These are phyloP conservation scores for Ochetophila trinervis DNA, from an alignment of 306 rosid species.

Conservation along the genomic window DNA sequence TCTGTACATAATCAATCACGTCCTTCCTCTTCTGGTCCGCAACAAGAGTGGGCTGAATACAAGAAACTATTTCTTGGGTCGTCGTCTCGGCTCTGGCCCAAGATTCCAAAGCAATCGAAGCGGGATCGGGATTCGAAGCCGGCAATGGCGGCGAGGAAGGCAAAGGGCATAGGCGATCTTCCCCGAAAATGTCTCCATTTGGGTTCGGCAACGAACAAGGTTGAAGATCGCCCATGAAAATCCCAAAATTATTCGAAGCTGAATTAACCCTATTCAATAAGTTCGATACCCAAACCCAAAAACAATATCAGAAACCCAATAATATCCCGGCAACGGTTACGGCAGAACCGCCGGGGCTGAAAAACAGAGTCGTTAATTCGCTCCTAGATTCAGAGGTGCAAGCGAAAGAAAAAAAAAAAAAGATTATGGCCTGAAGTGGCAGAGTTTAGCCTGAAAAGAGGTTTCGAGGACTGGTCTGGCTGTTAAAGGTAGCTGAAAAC, in stretches of 20 bases:
- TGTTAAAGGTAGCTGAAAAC: no score
- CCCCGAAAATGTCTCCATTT: background rate
- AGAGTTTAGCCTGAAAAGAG: no score
- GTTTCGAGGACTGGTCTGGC: no score
- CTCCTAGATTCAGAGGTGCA: no score
- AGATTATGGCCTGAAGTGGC: no score
- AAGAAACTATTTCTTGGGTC: conserved; percentile 13
- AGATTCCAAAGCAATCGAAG: conserved; percentile 14
- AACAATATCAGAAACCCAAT: background rate
- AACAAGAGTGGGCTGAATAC: conserved; percentile 39
- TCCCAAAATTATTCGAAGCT: background rate
- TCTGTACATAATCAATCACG: conserved; percentile 32
- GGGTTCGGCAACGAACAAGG: conserved; percentile 4
- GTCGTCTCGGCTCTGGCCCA: conserved; percentile 31
- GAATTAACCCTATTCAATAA: background rate
- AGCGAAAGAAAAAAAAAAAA: no score
- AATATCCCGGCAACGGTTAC: no score
- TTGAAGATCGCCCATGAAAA: conserved; percentile 18
- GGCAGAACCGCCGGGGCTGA: no score
- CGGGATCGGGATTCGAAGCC: conserved; percentile 15
- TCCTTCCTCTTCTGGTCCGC: conserved; percentile 34
- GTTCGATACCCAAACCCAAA: background rate
- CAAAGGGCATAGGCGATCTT: conserved; percentile 3
- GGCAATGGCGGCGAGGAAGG: conserved; percentile 23
- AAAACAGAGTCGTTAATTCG: no score